Evolutionary conservation across 164 flowering plant genomes (phyloP).

Genomic region (Liriodendron chinense): DNA sequence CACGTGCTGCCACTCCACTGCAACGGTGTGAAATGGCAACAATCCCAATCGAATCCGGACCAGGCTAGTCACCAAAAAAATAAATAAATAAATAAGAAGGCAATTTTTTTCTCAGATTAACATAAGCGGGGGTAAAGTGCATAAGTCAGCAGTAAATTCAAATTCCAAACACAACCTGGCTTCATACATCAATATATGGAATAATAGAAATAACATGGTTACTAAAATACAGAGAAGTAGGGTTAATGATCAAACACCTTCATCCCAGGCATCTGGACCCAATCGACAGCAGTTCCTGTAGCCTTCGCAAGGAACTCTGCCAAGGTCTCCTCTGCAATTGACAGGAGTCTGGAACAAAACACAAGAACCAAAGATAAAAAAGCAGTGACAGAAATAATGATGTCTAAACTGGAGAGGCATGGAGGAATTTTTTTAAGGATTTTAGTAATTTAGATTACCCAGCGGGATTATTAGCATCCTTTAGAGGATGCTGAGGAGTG

Average conservation of each 20-base stretch:
- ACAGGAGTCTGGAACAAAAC: slow-evolving; percentile 70
- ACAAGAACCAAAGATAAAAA: slow-evolving; percentile 31
- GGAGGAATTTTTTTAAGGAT: neutral
- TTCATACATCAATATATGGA: neutral
- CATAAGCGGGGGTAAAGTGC: slow-evolving; percentile 36
- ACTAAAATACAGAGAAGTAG: neutral
- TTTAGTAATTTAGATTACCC: slow-evolving; percentile 42
- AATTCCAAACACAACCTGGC: neutral
- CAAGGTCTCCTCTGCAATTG: slow-evolving; percentile 83
- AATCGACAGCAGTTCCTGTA: slow-evolving; percentile 90
- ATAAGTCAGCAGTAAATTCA: neutral
- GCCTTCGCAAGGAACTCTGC: slow-evolving; percentile 89
- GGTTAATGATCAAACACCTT: slow-evolving; percentile 40
- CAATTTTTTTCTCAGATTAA: neutral
- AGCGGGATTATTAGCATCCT: slow-evolving; percentile 76
- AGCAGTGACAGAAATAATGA: neutral
- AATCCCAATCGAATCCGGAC: slow-evolving; percentile 92
- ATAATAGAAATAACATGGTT: neutral
- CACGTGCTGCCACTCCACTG: slow-evolving; percentile 88
- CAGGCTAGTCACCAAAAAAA: slow-evolving; percentile 48
- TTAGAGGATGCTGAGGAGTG: slow-evolving; percentile 58
- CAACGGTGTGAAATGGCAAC: slow-evolving; percentile 73
- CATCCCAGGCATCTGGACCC: slow-evolving; percentile 98
- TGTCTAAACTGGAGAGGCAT: no score
- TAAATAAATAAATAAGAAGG: no score